These are phyloP conservation scores for Acacia concinna DNA, from an alignment of 331 rosid species.

Conservation along the genomic window DNA sequence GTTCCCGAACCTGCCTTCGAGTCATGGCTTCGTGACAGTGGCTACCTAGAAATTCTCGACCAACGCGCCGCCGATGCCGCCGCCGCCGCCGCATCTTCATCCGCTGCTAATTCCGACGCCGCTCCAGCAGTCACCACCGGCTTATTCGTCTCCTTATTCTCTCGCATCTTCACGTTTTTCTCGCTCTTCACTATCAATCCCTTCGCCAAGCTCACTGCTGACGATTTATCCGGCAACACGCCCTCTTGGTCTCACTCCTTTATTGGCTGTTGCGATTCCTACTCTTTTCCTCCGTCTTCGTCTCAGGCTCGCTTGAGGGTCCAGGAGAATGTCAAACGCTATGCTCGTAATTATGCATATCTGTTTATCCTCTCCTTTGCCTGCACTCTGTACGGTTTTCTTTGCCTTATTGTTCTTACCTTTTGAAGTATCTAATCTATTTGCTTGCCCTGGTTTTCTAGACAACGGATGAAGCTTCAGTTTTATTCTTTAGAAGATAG, in stretches of 20 bases:
- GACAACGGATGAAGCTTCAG: neutral
- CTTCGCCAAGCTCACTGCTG: slow-evolving; percentile 74
- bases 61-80: slow-evolving; percentile 63
- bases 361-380: slow-evolving; percentile 69
- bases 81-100: slow-evolving; percentile 11
- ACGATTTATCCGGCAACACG: slow-evolving; percentile 66
- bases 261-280: slow-evolving; percentile 54
- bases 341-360: slow-evolving; percentile 80
- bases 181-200: slow-evolving; percentile 81
- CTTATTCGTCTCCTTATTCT: slow-evolving; percentile 43
- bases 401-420: neutral
- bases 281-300: slow-evolving; percentile 78
- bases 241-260: slow-evolving; percentile 81
- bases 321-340: slow-evolving; percentile 92
- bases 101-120: slow-evolving; percentile 17
- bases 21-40: slow-evolving; percentile 92
- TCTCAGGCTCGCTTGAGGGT: slow-evolving; percentile 82
- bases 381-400: slow-evolving; percentile 61
- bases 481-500: neutral
- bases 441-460: neutral
- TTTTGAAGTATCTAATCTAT: neutral
- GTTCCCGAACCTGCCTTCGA: slow-evolving; percentile 91
- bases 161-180: slow-evolving; percentile 56
- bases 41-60: slow-evolving; percentile 88
- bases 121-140: slow-evolving; percentile 24